Evolutionary conservation across 108 stramenopile species (phyloP), one percentile per base, ranked within the genome.

Genomic region (Asterionellopsis glacialis): DNA sequence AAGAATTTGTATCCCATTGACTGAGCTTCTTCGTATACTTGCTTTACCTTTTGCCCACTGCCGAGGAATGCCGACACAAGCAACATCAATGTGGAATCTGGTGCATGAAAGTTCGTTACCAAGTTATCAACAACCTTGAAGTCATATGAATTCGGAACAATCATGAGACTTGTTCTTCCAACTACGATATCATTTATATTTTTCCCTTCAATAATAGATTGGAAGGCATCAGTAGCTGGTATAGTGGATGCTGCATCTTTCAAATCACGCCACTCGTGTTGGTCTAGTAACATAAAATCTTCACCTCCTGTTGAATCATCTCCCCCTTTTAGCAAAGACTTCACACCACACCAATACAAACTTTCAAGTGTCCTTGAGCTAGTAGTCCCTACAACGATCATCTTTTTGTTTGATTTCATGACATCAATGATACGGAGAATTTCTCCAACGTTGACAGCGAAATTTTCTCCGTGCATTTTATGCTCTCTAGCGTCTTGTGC

Each of bases 91-190:
- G 81, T 82, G n/a, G 73, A 75, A 62, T 77, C 76, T 9, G 81
- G 81, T 15, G 77, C 76, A 58, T 82, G 81, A 53, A 82, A 82
- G 63, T 82, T 82, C 19, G 81, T 82, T 12, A 82, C 56, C 55
- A 82, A 45, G 23, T 68, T 33, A 50, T 78, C 77, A 11, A 72
- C 70, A 22, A 75, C 70, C 40, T 60, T 62, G 67, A 82, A 82
- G 9, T 65, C 64, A 49, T 81, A 81, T 11, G 59, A 59, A 49
- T 53, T 47, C 16, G 77, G 77, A 19, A 59, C 52, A 51, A 77
- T 74, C 73, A 77, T 74, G 19, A 81, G 50, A 28, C 50, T 51
- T 15, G 80, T 81, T 45, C 48, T 39, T 19, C 80, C 80, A 26
- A 14, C 24, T 11, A 81, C 28, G 11, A 38, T 27, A 13, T 69